Evolutionary conservation across 1,284 basidiomycete species (phyloP).

Genomic region (Blastosporella zonata): DNA sequence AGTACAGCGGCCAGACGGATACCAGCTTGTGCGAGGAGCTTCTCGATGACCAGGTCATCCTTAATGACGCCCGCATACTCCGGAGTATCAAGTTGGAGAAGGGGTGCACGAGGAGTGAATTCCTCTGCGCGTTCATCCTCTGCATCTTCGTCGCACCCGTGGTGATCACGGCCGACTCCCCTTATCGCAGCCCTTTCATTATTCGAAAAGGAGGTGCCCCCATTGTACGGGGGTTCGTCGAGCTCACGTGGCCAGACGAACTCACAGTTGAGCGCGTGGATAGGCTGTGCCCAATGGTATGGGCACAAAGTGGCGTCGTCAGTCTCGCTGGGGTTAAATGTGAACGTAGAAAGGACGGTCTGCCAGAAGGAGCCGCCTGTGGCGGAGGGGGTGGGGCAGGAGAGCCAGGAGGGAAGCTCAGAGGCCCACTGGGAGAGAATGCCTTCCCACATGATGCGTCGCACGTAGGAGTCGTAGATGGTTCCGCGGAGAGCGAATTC

Average conservation of each 20-base stretch:
- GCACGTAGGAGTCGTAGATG: constrained; percentile 87
- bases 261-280: constrained; percentile 77
- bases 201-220: not conserved
- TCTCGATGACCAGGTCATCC: constrained; percentile 73
- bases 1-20: constrained; percentile 78
- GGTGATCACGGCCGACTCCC: not conserved
- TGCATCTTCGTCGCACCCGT: constrained; percentile 1
- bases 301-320: constrained; percentile 75
- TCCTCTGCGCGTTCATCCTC: constrained; percentile 17
- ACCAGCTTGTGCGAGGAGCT: constrained; percentile 78
- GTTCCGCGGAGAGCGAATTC: constrained; percentile 75
- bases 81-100: constrained; percentile 83
- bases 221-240: constrained; percentile 42
- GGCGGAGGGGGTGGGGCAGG: constrained; percentile 48
- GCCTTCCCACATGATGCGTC: constrained; percentile 85
- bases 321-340: constrained; percentile 29
- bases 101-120: constrained; percentile 22
- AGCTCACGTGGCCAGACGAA: constrained; percentile 74
- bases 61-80: constrained; percentile 72
- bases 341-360: constrained; percentile 25
- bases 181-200: not conserved
- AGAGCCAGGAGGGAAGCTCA: constrained; percentile 60
- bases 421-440: constrained; percentile 61
- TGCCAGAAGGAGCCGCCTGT: constrained; percentile 24
- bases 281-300: constrained; percentile 67